Evolutionary conservation across 2,329 filamentous ascomycete genomes (phyloP).

Genomic region (Xylariaceae sp.): DNA sequence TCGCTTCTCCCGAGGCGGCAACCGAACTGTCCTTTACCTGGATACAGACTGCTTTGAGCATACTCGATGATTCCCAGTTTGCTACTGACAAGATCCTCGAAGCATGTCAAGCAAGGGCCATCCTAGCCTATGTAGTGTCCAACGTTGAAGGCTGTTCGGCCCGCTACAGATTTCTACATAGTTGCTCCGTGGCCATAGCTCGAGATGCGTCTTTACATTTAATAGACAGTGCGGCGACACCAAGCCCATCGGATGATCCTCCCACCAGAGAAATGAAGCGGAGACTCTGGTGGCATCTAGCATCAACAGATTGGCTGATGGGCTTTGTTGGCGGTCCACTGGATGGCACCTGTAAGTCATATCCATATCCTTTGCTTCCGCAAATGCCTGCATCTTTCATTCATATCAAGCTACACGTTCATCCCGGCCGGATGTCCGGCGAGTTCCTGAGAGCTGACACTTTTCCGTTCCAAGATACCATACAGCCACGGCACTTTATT

Average conservation of each 20-base stretch:
- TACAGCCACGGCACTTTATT: conserved; percentile 37
- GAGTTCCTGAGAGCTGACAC: conserved; percentile 21
- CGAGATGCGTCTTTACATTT: conserved; percentile 37
- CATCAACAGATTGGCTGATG: conserved; percentile 37
- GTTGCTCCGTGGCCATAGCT: conserved; percentile 28
- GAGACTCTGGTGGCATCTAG: conserved; percentile 42
- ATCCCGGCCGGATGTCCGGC: not conserved
- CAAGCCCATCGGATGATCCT: conserved; percentile 21
- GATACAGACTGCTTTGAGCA: conserved; percentile 31
- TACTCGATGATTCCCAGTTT: conserved; percentile 33
- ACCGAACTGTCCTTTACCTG: conserved; percentile 15
- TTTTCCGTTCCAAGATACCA: conserved; percentile 33
- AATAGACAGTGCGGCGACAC: conserved; percentile 32
- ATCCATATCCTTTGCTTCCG: not conserved
- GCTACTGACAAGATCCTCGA: conserved; percentile 30
- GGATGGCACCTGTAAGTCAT: conserved; percentile 16
- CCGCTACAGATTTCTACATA: conserved; percentile 31
- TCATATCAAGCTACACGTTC: not conserved
- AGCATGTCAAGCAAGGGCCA: conserved; percentile 34
- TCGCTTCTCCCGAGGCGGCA: conserved; percentile 20
- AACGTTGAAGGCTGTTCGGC: conserved; percentile 36
- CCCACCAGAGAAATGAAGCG: conserved; percentile 35
- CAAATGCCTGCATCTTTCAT: too few relatives aligned
- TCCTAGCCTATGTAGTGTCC: conserved; percentile 36
- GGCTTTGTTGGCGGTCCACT: conserved; percentile 17